A percentile compares a stretch with the other conserved stretches of the same genome.
Conservation (phyloP, 1,139 yeast genomes). For the Blastobotrys petasosporus region DNA sequence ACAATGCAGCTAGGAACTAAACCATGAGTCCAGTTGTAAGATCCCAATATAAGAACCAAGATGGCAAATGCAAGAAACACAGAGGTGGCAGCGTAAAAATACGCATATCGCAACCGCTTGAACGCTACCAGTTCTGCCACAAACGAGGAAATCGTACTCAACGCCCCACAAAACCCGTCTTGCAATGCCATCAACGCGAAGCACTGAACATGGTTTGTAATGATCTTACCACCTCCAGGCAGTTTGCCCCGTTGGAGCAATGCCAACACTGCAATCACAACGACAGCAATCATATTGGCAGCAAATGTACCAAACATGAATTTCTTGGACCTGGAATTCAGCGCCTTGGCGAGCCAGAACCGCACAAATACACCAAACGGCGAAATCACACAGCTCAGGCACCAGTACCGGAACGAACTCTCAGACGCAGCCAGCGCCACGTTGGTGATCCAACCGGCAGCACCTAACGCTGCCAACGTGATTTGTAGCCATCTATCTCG, state of each 20-base stretch:
- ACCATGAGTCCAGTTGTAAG: constrained; percentile 45
- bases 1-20: constrained; percentile 20
- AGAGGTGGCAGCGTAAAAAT: constrained; percentile 39
- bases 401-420: constrained; percentile 55
- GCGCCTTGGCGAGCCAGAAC: constrained; percentile 45
- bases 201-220: constrained; percentile 37
- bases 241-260: constrained; percentile 46
- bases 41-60: constrained; percentile 42
- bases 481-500: constrained; percentile 5
- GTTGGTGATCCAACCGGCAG: constrained; percentile 39
- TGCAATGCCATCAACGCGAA: constrained; percentile 52
- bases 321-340: constrained; percentile 36
- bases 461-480: constrained; percentile 27
- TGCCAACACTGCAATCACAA: constrained; percentile 50
- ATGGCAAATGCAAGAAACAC: constrained; percentile 35
- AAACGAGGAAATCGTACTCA: constrained; percentile 76
- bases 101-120: constrained; percentile 28
- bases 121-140: constrained; percentile 55
- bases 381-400: constrained; percentile 51
- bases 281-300: constrained; percentile 58
- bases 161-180: constrained; percentile 71
- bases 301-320: constrained; percentile 73
- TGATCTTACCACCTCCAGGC: constrained; percentile 21
- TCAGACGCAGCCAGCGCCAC: constrained; percentile 39
- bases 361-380: constrained; percentile 64